Evolutionary conservation across 495 filamentous ascomycete species (phyloP).

Genomic region (Melanomma pulvis-pyrius): DNA sequence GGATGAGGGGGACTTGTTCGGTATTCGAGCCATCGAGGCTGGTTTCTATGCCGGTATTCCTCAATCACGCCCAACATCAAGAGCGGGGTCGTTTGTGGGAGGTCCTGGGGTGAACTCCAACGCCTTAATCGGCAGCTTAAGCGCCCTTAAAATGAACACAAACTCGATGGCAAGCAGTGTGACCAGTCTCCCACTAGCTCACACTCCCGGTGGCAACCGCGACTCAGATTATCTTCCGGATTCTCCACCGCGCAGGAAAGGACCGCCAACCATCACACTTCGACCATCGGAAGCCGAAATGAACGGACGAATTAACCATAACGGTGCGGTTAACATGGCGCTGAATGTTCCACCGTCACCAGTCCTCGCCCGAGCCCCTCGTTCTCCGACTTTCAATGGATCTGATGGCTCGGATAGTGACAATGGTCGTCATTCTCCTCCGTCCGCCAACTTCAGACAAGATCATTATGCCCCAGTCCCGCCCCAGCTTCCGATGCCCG

Average conservation of each 20-base stretch:
- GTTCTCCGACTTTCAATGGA: constrained; percentile 13
- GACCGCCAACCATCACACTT: constrained; percentile 26
- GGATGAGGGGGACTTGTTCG: constrained; percentile 53
- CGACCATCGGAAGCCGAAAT: constrained; percentile 37
- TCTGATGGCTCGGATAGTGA: constrained; percentile 14
- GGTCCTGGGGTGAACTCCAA: constrained; percentile 28
- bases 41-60: constrained; percentile 52
- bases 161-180: constrained; percentile 29
- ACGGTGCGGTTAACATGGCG: constrained; percentile 35
- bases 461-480: constrained; percentile 31
- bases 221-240: constrained; percentile 5
- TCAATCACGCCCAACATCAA: constrained; percentile 51
- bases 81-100: constrained; percentile 23
- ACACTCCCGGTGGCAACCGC: constrained; percentile 10
- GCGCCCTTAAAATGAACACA: constrained; percentile 17
- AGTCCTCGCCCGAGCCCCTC: constrained; percentile 13
- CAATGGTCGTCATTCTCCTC: constrained; percentile 14
- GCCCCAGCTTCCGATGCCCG: constrained; percentile 23
- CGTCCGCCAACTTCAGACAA: constrained; percentile 20
- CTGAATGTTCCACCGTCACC: constrained; percentile 35
- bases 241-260: constrained; percentile 13
- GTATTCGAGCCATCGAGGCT: constrained; percentile 50
- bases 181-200: constrained; percentile 32
- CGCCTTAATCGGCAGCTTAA: constrained; percentile 24
- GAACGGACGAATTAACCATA: constrained; percentile 37